A percentile compares a stretch with the other conserved stretches of the same genome.
phyloP scores from a whole-genome alignment of 2,329 filamentous ascomycete species.

The Rhexocercosporidium sp. region DNA sequence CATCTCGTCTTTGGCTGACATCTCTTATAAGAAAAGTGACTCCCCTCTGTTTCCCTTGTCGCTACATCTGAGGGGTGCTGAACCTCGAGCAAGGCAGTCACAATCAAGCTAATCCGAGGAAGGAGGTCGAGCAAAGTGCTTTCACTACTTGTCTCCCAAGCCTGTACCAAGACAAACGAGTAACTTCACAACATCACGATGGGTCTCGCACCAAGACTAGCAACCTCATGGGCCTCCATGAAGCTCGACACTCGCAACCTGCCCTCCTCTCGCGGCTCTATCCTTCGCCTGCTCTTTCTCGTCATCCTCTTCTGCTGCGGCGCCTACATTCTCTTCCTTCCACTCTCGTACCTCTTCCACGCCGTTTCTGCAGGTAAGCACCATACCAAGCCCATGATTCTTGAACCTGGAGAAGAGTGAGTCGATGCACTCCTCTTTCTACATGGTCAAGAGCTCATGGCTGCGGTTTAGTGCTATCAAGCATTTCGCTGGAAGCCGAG shows the following conservation, averaged over 20 bases:
- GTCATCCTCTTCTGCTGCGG: not conserved
- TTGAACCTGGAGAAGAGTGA: constrained; percentile 30
- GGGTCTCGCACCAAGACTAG: constrained; percentile 15
- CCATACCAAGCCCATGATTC: not conserved
- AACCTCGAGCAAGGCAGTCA: not conserved
- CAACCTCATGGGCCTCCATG: constrained; percentile 14
- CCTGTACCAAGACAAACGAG: not conserved
- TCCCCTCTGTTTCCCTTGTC: not conserved
- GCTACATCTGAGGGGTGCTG: too few relatives aligned
- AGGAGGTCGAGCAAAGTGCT: not conserved
- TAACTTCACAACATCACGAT: not conserved
- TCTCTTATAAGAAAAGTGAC: too few relatives aligned
- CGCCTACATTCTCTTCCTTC: constrained; percentile 12
- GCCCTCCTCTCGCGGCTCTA: constrained; percentile 11
- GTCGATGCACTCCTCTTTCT: not conserved
- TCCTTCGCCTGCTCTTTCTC: constrained; percentile 9
- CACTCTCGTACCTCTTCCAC: constrained; percentile 3
- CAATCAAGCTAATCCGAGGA: not conserved
- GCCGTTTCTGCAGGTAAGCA: not conserved
- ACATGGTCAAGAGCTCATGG: not conserved
- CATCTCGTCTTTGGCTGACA: too few relatives aligned
- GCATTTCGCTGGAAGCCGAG: constrained; percentile 34
- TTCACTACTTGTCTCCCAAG: not conserved
- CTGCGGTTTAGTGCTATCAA: constrained; percentile 25
- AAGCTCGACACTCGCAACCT: constrained; percentile 6